Base-by-base conservation (phyloP, 208 protist species). In the Endotrypanum monterogeii region DNA sequence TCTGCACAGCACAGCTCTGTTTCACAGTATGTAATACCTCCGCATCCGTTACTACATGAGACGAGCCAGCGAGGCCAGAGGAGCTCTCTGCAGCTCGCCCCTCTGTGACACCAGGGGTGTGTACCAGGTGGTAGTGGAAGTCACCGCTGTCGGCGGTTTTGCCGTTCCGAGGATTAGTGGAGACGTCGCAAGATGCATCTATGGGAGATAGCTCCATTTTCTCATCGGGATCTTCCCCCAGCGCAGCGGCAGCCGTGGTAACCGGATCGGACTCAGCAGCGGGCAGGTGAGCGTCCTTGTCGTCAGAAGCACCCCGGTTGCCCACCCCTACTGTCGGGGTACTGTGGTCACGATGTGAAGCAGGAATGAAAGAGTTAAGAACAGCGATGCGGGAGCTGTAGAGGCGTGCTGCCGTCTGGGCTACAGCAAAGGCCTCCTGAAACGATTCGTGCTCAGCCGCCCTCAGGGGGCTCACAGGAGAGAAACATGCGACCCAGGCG, bases 401-500 rank as follows among this genome's bases (percentile, higher is more conserved):
- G 2, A 94, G 63, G 32, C 85, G 82, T 30, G 76, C 73, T 7
- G 80, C 78, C 6, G 83, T 91, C 63, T 90, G 83, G 16, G 86
- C 88, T 9, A 95, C 82, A 44, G 80, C 80, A 72, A 93, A 95
- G 1, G 90, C 83, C 35, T 95, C 90, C 63, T 87, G 87, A 70
- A 95, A 95, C 1, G 88, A 88, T 69, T 92, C 90, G 7, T 79
- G 83, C 32, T 83, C 61, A 18, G 61, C 25, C 23, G 62, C 66
- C 58, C 74, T 73, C 6, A 70, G 16, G 6, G 79, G 51, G 71
- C 80, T 92, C 4, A 85, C 73, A 0, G 87, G 87, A 3, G 83
- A 84, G 62, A 96, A 89, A 69, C 87, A 94, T 9, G 80, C 83
- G 8, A 96, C 75, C 88, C 89, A 96, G 41, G 87, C 77, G 2